Evolutionary conservation across 139 green algal species (phyloP).

Genomic region (Yamagishiella unicocca): DNA sequence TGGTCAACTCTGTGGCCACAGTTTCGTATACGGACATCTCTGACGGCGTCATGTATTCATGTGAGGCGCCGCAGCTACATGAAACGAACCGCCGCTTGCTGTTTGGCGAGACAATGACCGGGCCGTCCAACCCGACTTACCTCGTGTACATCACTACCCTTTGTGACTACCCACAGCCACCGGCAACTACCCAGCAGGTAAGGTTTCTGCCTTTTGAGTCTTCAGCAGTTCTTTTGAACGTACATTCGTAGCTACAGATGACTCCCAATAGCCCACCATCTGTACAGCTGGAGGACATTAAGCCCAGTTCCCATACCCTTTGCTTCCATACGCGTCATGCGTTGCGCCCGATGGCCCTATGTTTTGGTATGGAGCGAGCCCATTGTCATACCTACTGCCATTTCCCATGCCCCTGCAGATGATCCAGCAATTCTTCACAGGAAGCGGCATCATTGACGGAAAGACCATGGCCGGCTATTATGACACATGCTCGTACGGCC

Average conservation of each 20-base stretch:
- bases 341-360: background rate
- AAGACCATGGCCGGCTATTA: background rate
- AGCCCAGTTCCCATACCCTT: background rate
- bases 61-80: too few species aligned
- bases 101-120: too few species aligned
- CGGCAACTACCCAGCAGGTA: background rate
- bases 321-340: background rate
- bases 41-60: too few species aligned
- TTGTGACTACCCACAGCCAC: background rate
- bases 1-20: too few species aligned
- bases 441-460: background rate
- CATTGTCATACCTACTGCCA: background rate
- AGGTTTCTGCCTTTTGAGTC: too few species aligned
- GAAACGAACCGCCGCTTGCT: too few species aligned
- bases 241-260: background rate
- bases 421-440: background rate
- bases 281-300: background rate
- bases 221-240: too few species aligned
- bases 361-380: background rate
- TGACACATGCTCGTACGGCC: background rate
- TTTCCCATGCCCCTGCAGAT: background rate
- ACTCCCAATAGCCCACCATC: background rate
- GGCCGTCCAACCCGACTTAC: background rate
- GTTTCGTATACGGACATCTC: too few species aligned
- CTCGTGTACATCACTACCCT: slow-evolving; percentile 4